These are phyloP conservation scores for Leishmania gerbilli DNA, from an alignment of 208 protist species.

Conservation along the genomic window DNA sequence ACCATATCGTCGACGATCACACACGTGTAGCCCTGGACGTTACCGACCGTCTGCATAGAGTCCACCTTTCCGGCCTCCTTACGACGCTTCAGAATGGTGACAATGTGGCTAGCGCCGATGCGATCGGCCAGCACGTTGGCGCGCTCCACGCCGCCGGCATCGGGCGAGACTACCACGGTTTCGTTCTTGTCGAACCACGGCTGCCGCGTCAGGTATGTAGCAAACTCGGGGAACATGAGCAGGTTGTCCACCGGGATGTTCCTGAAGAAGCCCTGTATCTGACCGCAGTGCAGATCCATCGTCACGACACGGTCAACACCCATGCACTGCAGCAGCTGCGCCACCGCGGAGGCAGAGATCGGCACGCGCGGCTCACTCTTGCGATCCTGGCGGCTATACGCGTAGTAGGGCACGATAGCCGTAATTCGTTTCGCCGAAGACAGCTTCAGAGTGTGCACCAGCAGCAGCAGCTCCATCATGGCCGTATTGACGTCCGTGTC, in stretches of 20 bases:
- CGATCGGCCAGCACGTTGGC: conserved; percentile 90
- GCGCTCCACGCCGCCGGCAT: conserved; percentile 96
- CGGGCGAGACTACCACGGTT: conserved; percentile 95
- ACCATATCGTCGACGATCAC: conserved; percentile 98
- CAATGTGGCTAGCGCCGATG: conserved; percentile 87
- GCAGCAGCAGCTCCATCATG: conserved; percentile 91
- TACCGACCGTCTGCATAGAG: conserved; percentile 95
- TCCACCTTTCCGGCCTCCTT: conserved; percentile 93
- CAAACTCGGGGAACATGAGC: conserved; percentile 90
- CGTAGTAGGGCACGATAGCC: conserved; percentile 96
- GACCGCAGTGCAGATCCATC: conserved; percentile 94
- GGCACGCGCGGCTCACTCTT: conserved; percentile 96
- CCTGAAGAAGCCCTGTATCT: conserved; percentile 97
- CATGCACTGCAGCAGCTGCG: conserved; percentile 93
- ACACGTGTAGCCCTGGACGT: conserved; percentile 93
- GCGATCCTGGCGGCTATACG: conserved; percentile 96
- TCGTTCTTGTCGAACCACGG: conserved; percentile 77
- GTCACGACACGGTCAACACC: conserved; percentile 95
- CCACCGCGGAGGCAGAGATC: conserved; percentile 95
- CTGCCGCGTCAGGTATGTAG: conserved; percentile 82
- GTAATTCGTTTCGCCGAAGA: conserved; percentile 94
- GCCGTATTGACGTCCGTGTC: conserved; percentile 85
- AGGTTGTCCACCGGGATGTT: conserved; percentile 96
- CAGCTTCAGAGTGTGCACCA: conserved; percentile 90
- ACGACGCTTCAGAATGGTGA: conserved; percentile 92